These are phyloP conservation scores for Abrus pulchellus DNA, from an alignment of 306 rosid genomes.

Conservation along the genomic window DNA sequence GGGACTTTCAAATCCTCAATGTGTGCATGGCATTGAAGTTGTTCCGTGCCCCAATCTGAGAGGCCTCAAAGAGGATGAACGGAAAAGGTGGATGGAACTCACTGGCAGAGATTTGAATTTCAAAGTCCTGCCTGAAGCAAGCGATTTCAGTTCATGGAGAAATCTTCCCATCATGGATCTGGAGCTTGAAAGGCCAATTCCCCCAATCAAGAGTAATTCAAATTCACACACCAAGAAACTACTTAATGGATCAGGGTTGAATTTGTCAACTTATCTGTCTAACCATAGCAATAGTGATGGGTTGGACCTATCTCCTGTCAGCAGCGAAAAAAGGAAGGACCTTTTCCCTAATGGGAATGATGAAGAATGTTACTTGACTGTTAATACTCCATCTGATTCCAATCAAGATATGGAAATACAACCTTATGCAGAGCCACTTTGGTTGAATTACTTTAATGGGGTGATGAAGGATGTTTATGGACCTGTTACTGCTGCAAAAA, in stretches of 20 bases:
- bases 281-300: slow-evolving; percentile 57
- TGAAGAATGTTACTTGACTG: slow-evolving; percentile 56
- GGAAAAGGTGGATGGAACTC: slow-evolving; percentile 71
- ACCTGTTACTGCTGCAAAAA: slow-evolving; percentile 69
- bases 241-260: slow-evolving; percentile 66
- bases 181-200: slow-evolving; percentile 62
- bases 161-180: slow-evolving; percentile 60
- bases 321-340: slow-evolving; percentile 66
- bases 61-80: slow-evolving; percentile 63
- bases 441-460: slow-evolving; percentile 65
- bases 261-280: slow-evolving; percentile 63
- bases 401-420: slow-evolving; percentile 53
- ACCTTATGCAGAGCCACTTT: slow-evolving; percentile 54
- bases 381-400: slow-evolving; percentile 53
- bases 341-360: slow-evolving; percentile 56
- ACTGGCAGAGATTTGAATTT: slow-evolving; percentile 73
- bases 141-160: slow-evolving; percentile 73
- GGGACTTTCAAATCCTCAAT: slow-evolving; percentile 74
- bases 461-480: slow-evolving; percentile 64
- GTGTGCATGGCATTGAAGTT: slow-evolving; percentile 71
- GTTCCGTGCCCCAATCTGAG: slow-evolving; percentile 64
- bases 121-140: slow-evolving; percentile 63
- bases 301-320: slow-evolving; percentile 53
- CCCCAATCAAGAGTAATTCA: slow-evolving; percentile 51
- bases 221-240: slow-evolving; percentile 57